phyloP scores from a whole-genome alignment of 148 eudicot species.

The Agrostemma githago region DNA sequence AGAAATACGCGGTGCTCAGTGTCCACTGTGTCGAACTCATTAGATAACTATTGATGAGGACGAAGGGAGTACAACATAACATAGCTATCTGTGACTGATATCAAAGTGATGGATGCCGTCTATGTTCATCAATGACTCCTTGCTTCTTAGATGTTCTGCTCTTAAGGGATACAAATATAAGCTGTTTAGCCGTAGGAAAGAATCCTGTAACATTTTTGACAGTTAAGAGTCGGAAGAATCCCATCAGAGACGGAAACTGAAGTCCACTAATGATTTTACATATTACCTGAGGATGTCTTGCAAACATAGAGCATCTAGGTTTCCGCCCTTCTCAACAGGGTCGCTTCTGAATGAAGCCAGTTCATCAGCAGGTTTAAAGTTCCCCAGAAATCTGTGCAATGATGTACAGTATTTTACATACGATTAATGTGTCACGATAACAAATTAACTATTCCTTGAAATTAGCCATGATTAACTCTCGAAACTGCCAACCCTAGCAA shows the following conservation, averaged over 20 bases:
- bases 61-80: neutral
- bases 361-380: constrained; percentile 20
- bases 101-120: no score
- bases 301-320: neutral
- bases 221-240: neutral
- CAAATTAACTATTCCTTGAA: neutral
- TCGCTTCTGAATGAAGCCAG: neutral
- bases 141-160: neutral
- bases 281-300: constrained; percentile 24
- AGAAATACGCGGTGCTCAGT: no score
- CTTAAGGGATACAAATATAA: neutral
- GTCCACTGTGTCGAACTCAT: no score
- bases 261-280: neutral
- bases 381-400: constrained; percentile 30
- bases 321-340: neutral
- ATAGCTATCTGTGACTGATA: no score
- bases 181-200: constrained; percentile 2
- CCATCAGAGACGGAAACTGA: neutral
- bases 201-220: constrained; percentile 8
- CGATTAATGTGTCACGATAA: neutral
- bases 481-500: no score
- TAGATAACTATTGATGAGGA: no score
- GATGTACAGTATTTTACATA: neutral
- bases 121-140: neutral
- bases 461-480: neutral